These are phyloP conservation scores for Seiridium cupressi DNA, from an alignment of 2,329 filamentous ascomycete genomes.

Conservation along the genomic window DNA sequence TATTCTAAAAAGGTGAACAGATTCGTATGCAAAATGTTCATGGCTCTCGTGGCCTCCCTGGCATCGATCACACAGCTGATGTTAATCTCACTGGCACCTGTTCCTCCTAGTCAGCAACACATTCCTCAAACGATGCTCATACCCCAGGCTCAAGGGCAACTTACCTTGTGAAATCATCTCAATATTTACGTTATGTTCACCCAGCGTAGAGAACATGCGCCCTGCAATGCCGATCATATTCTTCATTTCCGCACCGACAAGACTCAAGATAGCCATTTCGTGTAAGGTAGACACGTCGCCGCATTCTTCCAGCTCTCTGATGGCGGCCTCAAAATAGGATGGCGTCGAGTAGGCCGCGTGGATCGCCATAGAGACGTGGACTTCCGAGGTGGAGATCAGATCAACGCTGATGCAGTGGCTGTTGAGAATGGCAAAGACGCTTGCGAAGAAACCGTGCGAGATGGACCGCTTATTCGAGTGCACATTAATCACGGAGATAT, in stretches of 20 bases:
- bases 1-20: constrained; percentile 93
- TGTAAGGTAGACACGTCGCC: constrained; percentile 88
- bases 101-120: constrained; percentile 12
- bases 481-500: constrained; percentile 95
- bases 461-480: constrained; percentile 97
- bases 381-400: constrained; percentile 93
- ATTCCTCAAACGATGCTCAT: background rate
- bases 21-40: constrained; percentile 95
- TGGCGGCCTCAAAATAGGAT: constrained; percentile 64
- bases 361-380: constrained; percentile 95
- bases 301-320: constrained; percentile 72
- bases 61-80: constrained; percentile 97
- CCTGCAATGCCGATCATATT: constrained; percentile 95
- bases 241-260: constrained; percentile 95
- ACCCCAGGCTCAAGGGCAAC: constrained; percentile 18
- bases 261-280: constrained; percentile 91
- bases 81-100: constrained; percentile 97
- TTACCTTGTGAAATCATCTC: constrained; percentile 99
- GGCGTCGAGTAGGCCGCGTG: constrained; percentile 71
- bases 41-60: constrained; percentile 83
- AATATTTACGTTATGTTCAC: constrained; percentile 92
- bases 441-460: constrained; percentile 92
- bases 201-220: constrained; percentile 90
- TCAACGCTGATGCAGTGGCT: constrained; percentile 86
- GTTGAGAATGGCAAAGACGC: constrained; percentile 89